Conservation (phyloP, 176 grass and related monocot species). For the Secale cereale region DNA sequence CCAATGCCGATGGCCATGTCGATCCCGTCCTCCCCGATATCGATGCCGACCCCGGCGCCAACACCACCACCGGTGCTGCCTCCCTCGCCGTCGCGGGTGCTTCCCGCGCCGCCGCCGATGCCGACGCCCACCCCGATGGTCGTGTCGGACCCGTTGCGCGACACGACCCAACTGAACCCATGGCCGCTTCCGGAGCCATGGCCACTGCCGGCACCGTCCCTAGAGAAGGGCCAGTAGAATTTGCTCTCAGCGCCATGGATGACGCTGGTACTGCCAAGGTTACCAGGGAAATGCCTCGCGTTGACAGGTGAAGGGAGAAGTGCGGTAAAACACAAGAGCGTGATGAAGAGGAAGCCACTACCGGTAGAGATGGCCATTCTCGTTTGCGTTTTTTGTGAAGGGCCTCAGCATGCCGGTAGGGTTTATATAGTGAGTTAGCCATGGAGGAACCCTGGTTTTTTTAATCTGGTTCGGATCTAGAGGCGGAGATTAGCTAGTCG, state of each 20-base stretch:
- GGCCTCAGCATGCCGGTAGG: background rate
- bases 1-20: slow-evolving; percentile 50
- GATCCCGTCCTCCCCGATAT: slow-evolving; percentile 30
- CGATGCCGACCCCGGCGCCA: slow-evolving; percentile 47
- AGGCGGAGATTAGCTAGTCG: slow-evolving; percentile 18
- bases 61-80: slow-evolving; percentile 43
- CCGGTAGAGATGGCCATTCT: slow-evolving; percentile 24
- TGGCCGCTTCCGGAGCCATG: slow-evolving; percentile 35
- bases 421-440: background rate
- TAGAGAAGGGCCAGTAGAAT: background rate
- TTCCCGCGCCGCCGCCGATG: slow-evolving; percentile 38
- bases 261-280: background rate
- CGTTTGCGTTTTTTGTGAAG: background rate
- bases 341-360: background rate
- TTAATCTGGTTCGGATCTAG: slow-evolving; percentile 20
- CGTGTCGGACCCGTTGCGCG: slow-evolving; percentile 31
- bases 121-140: slow-evolving; percentile 42
- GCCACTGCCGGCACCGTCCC: background rate
- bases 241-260: background rate
- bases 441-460: background rate
- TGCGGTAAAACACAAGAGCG: background rate
- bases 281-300: slow-evolving; percentile 22
- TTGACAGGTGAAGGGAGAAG: background rate
- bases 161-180: slow-evolving; percentile 35
- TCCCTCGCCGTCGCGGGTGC: background rate